Evolutionary conservation across 2,329 filamentous ascomycete species (phyloP).

Genomic region (Penicillium sp.): DNA sequence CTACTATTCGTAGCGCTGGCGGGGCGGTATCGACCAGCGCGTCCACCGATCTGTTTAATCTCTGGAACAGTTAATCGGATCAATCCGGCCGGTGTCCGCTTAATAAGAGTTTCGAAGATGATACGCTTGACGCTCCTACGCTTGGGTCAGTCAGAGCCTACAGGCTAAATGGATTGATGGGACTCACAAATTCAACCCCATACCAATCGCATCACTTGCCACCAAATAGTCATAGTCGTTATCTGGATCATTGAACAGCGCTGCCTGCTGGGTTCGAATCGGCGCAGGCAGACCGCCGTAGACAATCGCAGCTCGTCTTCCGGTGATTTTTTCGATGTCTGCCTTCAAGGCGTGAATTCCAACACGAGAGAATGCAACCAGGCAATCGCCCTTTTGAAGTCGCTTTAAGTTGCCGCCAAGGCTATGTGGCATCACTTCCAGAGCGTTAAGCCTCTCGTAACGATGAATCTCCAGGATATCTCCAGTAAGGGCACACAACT

Average conservation of each 20-base stretch:
- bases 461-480: conserved; percentile 79
- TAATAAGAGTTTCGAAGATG: conserved; percentile 76
- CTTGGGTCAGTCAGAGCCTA: conserved; percentile 13
- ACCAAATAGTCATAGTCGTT: conserved; percentile 95
- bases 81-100: conserved; percentile 64
- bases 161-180: background rate
- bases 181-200: conserved; percentile 86
- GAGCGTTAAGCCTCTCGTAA: conserved; percentile 79
- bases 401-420: conserved; percentile 64
- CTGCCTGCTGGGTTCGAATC: conserved; percentile 86
- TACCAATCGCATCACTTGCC: conserved; percentile 93
- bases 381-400: conserved; percentile 83
- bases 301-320: conserved; percentile 82
- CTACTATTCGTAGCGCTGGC: conserved; percentile 43
- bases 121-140: conserved; percentile 75
- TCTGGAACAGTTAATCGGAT: conserved; percentile 69
- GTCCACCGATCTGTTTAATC: conserved; percentile 91
- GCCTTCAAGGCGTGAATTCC: conserved; percentile 77
- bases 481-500: conserved; percentile 74
- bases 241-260: conserved; percentile 89
- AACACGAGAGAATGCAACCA: conserved; percentile 83
- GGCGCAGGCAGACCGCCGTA: conserved; percentile 92
- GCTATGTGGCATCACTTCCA: conserved; percentile 65
- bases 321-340: conserved; percentile 73
- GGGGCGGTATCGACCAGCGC: conserved; percentile 82